Evolutionary conservation across 2,329 filamentous ascomycete genomes (phyloP).

Genomic region (Colletotrichum lupini): DNA sequence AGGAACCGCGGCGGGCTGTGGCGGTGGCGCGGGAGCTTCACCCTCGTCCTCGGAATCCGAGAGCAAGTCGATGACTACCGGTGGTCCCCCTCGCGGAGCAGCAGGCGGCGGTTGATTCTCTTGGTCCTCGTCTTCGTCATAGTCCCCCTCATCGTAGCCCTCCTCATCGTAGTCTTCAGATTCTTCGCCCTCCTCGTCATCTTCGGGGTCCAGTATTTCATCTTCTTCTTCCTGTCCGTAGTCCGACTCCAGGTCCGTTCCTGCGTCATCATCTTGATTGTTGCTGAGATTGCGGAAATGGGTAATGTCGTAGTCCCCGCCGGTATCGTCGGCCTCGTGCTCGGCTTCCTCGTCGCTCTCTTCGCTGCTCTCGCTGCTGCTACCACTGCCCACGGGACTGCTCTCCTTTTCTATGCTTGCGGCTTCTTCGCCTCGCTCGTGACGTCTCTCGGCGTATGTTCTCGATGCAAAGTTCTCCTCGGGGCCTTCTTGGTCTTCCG

Average conservation of each 20-base stretch:
- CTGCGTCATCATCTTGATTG: conserved; percentile 36
- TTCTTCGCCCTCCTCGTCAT: conserved; percentile 32
- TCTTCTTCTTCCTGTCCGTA: conserved; percentile 32
- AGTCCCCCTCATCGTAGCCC: conserved; percentile 31
- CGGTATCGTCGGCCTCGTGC: conserved; percentile 28
- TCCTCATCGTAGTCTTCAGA: conserved; percentile 14
- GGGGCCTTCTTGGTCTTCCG: conserved; percentile 20
- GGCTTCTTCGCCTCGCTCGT: neutral
- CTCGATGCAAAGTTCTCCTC: conserved; percentile 3
- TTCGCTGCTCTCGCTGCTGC: conserved; percentile 9
- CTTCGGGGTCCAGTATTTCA: conserved; percentile 18
- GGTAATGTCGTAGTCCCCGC: conserved; percentile 37
- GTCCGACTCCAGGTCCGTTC: conserved; percentile 35
- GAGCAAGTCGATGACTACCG: conserved; percentile 34
- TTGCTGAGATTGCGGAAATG: conserved; percentile 37
- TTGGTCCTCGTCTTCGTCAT: conserved; percentile 31
- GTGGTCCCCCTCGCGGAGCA: conserved; percentile 6
- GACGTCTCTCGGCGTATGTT: conserved; percentile 24
- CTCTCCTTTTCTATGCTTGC: neutral
- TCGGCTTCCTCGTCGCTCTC: conserved; percentile 30
- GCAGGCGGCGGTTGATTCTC: conserved; percentile 16
- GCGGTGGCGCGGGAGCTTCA: neutral
- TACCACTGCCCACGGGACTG: neutral
- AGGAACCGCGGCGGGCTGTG: neutral
- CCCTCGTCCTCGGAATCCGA: conserved; percentile 37